phyloP scores from a whole-genome alignment of 768 basidiomycete genomes.

The Naganishia friedmannii region DNA sequence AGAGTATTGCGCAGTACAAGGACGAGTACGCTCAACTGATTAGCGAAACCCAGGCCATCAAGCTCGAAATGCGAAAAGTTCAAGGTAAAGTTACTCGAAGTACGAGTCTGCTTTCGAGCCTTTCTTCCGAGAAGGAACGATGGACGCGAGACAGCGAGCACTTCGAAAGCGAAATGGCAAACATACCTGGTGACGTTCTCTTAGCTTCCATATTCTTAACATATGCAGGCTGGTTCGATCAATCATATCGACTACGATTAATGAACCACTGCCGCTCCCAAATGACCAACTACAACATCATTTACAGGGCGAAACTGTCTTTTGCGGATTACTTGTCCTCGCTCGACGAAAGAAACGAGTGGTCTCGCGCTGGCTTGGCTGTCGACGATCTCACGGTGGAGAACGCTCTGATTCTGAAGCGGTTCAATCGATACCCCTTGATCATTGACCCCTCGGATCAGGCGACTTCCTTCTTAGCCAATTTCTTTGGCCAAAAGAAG shows the following conservation, averaged over 20 bases:
- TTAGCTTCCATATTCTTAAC: constrained; percentile 94
- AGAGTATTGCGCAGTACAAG: constrained; percentile 89
- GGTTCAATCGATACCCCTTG: constrained; percentile 94
- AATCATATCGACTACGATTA: constrained; percentile 94
- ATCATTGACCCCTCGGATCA: constrained; percentile 98
- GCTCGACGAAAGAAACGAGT: constrained; percentile 88
- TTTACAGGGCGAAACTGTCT: constrained; percentile 86
- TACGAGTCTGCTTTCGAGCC: constrained; percentile 86
- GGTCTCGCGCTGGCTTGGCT: constrained; percentile 94
- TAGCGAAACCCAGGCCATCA: constrained; percentile 94
- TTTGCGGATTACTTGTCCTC: constrained; percentile 95
- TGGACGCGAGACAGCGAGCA: constrained; percentile 94
- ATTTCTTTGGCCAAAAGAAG: constrained; percentile 92
- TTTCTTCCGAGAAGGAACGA: constrained; percentile 88
- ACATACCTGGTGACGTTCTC: constrained; percentile 93
- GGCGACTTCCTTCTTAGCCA: constrained; percentile 87
- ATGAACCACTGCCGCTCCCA: constrained; percentile 64
- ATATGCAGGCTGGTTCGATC: constrained; percentile 97
- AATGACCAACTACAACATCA: constrained; percentile 60
- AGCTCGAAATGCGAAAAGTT: constrained; percentile 94
- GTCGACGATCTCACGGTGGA: constrained; percentile 93
- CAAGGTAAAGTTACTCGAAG: constrained; percentile 95
- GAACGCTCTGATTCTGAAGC: constrained; percentile 99
- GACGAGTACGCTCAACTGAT: constrained; percentile 95
- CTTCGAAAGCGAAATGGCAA: constrained; percentile 97